Conservation (phyloP, 1,284 basidiomycete genomes). For the Melanopsichium pennsylvanicum region DNA sequence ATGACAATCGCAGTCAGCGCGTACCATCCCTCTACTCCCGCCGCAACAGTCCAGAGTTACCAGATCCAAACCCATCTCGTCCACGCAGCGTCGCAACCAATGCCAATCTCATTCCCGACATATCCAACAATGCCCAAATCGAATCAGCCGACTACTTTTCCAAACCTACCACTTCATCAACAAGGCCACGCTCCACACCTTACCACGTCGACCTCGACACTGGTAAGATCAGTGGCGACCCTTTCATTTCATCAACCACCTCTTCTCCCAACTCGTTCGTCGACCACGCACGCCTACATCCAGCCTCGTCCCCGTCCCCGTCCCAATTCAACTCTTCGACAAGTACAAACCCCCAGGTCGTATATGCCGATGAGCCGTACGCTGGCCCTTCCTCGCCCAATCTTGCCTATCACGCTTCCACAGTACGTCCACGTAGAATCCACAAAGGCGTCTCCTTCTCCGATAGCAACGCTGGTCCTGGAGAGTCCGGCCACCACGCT, state of each 20-base stretch:
- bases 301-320: background rate
- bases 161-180: slow-evolving; percentile 4
- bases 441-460: slow-evolving; percentile 49
- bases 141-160: slow-evolving; percentile 34
- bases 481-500: slow-evolving; percentile 32
- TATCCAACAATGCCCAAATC: background rate
- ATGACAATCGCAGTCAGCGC: slow-evolving; percentile 24
- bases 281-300: background rate
- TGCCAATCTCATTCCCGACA: background rate
- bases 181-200: slow-evolving; percentile 5
- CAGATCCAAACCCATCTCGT: slow-evolving; percentile 27
- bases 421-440: slow-evolving; percentile 23
- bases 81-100: slow-evolving; percentile 23
- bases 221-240: slow-evolving; percentile 31
- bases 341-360: background rate
- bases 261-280: slow-evolving; percentile 21
- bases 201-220: slow-evolving; percentile 43
- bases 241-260: slow-evolving; percentile 12
- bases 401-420: slow-evolving; percentile 15
- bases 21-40: slow-evolving; percentile 43
- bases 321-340: background rate
- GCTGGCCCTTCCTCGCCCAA: background rate
- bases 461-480: slow-evolving; percentile 30
- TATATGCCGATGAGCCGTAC: slow-evolving; percentile 21
- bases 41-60: slow-evolving; percentile 40